Evolutionary conservation across 306 rosid species (phyloP), one percentile per base, ranked within the genome.

Genomic region (Leucaena leucocephala): DNA sequence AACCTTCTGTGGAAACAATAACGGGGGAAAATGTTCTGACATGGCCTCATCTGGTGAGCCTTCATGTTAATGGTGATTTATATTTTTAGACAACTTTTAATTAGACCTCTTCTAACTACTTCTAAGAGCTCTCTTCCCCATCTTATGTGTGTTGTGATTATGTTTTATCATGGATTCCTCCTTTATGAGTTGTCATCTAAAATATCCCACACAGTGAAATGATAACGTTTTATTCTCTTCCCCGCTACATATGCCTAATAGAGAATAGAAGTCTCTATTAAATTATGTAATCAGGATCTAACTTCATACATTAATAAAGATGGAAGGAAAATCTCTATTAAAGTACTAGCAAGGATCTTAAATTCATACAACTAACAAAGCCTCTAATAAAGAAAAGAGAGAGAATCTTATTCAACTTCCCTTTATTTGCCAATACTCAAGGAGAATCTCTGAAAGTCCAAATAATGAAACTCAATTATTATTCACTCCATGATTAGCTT

Each of bases 1-100:
- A 93, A 83, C 99, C 99, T 76, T 87, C 90, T 17, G 94, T 95
- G 78, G 99, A 95, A 89, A 95, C 94, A 62, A 95, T 95, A 62
- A 63, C 85, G 55, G 98, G 98, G 73, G 99, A 95, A 88, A 95
- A 95, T 83, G 90, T 95, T 82, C 82, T 95, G 89, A 90, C 99
- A 58, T 95, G 99, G 99, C 99, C 99, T 35, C 91, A 91, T 75
- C 86, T 91, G 98, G 98, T 95, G 84, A 89, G 95, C 78, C 36
- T 35, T 68, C 74, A 40, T 43, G 52, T 44, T 74, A 58, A 62
- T 55, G 71, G 68, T 10, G 6, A 3, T 58, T 3, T 22, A 19
- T 57, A 21, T 57, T 2, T 57, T 55, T 22, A n/a, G 22, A 54
- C 61, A 9, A 7, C 11, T 54, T n/a, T 54, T n/a, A n/a, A n/a